Conservation (phyloP, 2,329 filamentous ascomycete species). For the Phialemoniopsis sp. region DNA sequence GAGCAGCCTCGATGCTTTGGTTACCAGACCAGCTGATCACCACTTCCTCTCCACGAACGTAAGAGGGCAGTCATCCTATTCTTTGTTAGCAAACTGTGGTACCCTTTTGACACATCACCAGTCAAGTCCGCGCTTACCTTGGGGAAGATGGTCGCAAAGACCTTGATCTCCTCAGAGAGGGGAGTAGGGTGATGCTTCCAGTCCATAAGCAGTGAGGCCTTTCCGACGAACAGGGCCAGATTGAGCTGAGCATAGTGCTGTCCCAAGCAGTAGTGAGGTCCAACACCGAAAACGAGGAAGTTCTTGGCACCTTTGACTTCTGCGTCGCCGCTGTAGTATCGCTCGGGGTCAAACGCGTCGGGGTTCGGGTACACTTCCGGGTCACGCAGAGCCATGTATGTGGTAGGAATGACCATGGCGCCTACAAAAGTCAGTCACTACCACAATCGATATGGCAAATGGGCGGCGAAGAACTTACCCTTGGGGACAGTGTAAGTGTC, state of each 20-base stretch:
- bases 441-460: neutral
- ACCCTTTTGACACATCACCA: conserved; percentile 4
- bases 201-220: conserved; percentile 80
- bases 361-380: conserved; percentile 89
- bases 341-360: conserved; percentile 83
- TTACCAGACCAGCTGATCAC: conserved; percentile 14
- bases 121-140: conserved; percentile 58
- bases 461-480: conserved; percentile 38
- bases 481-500: conserved; percentile 89
- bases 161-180: conserved; percentile 88
- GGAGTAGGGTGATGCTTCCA: conserved; percentile 88
- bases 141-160: conserved; percentile 97
- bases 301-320: conserved; percentile 87
- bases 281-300: conserved; percentile 92
- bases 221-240: conserved; percentile 84
- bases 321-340: conserved; percentile 86
- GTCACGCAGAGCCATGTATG: conserved; percentile 87
- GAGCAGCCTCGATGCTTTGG: no score
- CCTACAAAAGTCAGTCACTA: conserved; percentile 35
- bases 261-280: conserved; percentile 93
- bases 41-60: conserved; percentile 59
- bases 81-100: conserved; percentile 14
- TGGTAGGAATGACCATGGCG: conserved; percentile 90
- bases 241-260: conserved; percentile 90
- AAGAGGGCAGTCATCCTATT: conserved; percentile 77